Evolutionary conservation across 306 rosid species (phyloP), one percentile per base, ranked within the genome.

Genomic region (Sindora glabra): DNA sequence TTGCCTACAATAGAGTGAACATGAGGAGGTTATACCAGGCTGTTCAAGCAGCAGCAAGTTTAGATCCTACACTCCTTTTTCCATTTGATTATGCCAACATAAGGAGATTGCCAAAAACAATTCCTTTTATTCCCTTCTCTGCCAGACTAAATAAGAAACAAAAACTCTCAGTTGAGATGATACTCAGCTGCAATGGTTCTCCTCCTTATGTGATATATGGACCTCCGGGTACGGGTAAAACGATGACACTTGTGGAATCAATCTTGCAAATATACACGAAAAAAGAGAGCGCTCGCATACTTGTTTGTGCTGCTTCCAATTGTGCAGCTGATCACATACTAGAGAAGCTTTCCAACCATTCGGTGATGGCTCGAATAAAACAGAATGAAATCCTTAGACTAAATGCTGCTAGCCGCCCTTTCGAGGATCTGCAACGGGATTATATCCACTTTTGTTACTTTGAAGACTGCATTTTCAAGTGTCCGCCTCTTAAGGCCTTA

Each of bases 191-290:
- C 67, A 75, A 33, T 65, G 88, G 88, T 25, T 70, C 62, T 4
- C 88, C 88, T 6, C 85, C 88, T 15, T 82, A 72, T 62, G 76
- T 82, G 44, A 76, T 82, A 30, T 62, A 78, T 18, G 88, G 88
- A 25, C 88, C 88, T 75, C 85, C 88, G 0, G 88, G 88, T 17
- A 82, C 88, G 2, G 88, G 88, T 16, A 82, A 82, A 72, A 78
- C 88, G 9, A 58, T 56, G 70, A 82, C 88, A 16, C 5, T 82
- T 36, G 84, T 79, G 34, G 85, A 82, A 75, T 75, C 88, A 21
- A 70, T 82, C 65, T 74, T 78, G 22, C 88, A 79, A 70, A 62
- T 79, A 44, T 75, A 79, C 41, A 69, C 40, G 21, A 69, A 42
- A 3, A 64, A 37, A 16, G 55, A 70, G 56, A 50, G 58, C 47